phyloP scores from a whole-genome alignment of 768 basidiomycete species.

The Candolleomyces aberdarensis region DNA sequence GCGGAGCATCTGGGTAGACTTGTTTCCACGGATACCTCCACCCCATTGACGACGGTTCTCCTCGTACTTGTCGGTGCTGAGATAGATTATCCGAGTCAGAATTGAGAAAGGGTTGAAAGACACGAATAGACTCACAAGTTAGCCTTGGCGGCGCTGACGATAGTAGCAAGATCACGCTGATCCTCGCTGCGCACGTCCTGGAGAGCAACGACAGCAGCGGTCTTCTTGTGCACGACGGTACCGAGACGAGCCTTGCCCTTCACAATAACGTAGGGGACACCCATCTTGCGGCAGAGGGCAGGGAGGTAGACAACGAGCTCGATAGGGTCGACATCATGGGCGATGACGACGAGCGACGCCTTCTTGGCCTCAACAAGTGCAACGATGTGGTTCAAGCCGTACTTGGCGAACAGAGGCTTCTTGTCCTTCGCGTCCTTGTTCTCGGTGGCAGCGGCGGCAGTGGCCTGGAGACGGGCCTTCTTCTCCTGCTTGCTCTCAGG shows the following conservation, averaged over 20 bases:
- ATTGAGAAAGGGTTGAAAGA: background rate
- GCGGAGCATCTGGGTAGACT: conserved; percentile 89
- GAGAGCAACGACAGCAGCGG: conserved; percentile 83
- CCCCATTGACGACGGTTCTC: conserved; percentile 92
- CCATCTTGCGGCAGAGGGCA: conserved; percentile 99
- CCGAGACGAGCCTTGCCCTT: conserved; percentile 98
- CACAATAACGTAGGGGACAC: conserved; percentile 96
- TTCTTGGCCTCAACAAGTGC: conserved; percentile 97
- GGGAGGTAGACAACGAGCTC: conserved; percentile 98
- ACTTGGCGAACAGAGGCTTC: conserved; percentile 95
- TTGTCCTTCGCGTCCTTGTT: conserved; percentile 77
- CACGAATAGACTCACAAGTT: conserved; percentile 74
- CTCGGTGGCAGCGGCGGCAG: conserved; percentile 75
- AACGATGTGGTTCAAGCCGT: conserved; percentile 94
- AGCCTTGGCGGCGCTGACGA: conserved; percentile 91
- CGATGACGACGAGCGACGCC: conserved; percentile 92
- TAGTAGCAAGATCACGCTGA: conserved; percentile 85
- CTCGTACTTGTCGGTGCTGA: conserved; percentile 88
- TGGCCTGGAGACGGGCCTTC: conserved; percentile 83
- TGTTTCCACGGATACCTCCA: conserved; percentile 93
- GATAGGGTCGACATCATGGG: conserved; percentile 98
- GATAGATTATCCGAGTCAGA: conserved; percentile 4
- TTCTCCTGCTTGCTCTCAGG: conserved; percentile 96
- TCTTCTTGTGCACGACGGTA: conserved; percentile 98
- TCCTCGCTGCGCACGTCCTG: conserved; percentile 97